Evolutionary conservation across 176 grass and related monocot species (phyloP), one percentile per base, ranked within the genome.

Genomic region (Urochloa ruziziensis): DNA sequence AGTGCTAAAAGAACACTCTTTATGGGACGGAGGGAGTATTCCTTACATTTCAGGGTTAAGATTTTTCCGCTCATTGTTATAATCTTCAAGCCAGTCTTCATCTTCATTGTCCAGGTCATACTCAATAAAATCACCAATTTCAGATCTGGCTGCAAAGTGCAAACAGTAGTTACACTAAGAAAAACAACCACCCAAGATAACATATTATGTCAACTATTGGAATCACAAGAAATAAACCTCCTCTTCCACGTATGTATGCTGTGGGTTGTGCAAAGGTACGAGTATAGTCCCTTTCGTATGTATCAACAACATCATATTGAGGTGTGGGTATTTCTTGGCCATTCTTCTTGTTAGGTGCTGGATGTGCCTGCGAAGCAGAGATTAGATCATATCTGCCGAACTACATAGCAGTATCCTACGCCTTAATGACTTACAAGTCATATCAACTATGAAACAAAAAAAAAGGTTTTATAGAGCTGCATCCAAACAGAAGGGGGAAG

Each of bases 101-200:
- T 98, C 92, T 81, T 98, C 95, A 75, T 95, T 91, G 43, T 98
- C 95, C 79, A 98, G 82, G 86, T 98, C 95, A 84, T 98, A 98
- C 82, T 98, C 96, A 0, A 95, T 87, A 74, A 95, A 98, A 80
- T 95, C 93, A 70, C 96, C 84, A 34, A 98, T 86, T 34, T 98
- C 96, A 75, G 92, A 87, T 86, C 96, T 98, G 79, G 91, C 96
- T 98, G 96, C 74, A 86, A 75, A 90, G 91, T 94, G 94, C 78
- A 92, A 33, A 44, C 8, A 54, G 73, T 68, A 75, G 47, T 77
- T 46, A 56, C 60, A 75, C 27, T 75, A 57, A 67, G 59, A 81
- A 84, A 71, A 47, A 44, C 10, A 80, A 44, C 34, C 65, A 53
- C 44, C 64, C 14, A 83, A 68, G 34, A 74, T 4, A 42, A 54